phyloP scores from a whole-genome alignment of 805 yeast species.

The Yarrowia sp. region DNA sequence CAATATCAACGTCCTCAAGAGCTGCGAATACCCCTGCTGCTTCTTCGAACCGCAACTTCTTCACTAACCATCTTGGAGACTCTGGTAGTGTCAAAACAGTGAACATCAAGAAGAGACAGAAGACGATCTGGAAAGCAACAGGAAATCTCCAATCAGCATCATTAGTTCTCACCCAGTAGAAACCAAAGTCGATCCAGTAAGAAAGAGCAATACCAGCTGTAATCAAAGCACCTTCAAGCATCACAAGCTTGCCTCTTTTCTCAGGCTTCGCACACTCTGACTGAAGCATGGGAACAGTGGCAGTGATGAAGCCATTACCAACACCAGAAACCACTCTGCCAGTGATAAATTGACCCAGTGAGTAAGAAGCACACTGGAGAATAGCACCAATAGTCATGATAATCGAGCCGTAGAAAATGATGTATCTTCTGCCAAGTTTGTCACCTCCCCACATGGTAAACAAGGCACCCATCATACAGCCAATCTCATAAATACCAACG shows the following conservation, averaged over 20 bases:
- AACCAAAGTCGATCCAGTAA: constrained; percentile 54
- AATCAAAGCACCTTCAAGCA: constrained; percentile 72
- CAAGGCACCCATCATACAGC: constrained; percentile 53
- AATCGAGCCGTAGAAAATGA: constrained; percentile 63
- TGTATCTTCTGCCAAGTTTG: constrained; percentile 66
- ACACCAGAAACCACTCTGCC: constrained; percentile 5
- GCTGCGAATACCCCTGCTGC: constrained; percentile 47
- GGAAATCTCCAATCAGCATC: constrained; percentile 78
- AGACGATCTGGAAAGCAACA: constrained; percentile 68
- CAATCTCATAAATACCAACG: constrained; percentile 58
- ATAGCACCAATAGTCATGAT: constrained; percentile 68
- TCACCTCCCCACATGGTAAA: constrained; percentile 57
- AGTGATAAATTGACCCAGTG: constrained; percentile 53
- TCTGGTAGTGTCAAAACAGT: constrained; percentile 76
- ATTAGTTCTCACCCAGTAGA: constrained; percentile 64
- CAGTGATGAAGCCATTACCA: constrained; percentile 51
- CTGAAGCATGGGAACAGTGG: constrained; percentile 84
- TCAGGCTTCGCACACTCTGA: constrained; percentile 74
- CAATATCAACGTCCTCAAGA: constrained; percentile 7
- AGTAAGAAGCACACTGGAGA: constrained; percentile 59
- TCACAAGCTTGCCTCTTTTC: constrained; percentile 71
- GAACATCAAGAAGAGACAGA: constrained; percentile 64
- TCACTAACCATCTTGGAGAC: constrained; percentile 82
- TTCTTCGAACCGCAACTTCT: constrained; percentile 58
- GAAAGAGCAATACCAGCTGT: constrained; percentile 77